Conservation (phyloP, 2,329 filamentous ascomycete genomes). For the Colletotrichum liaoningense region DNA sequence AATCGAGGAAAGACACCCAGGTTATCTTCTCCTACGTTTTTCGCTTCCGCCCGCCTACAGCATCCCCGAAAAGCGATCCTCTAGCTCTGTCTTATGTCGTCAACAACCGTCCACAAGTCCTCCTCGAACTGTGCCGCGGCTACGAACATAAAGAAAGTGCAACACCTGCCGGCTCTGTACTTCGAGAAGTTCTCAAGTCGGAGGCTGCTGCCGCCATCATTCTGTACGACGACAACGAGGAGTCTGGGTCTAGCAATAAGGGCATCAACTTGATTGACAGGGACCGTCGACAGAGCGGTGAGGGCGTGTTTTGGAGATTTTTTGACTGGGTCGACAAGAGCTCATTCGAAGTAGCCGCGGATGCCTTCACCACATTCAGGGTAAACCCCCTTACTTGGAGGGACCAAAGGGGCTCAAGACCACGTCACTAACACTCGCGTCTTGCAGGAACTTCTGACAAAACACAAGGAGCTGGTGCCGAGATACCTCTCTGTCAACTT, state of each 20-base stretch:
- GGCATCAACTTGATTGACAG: conserved; percentile 83
- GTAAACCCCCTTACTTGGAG: conserved; percentile 61
- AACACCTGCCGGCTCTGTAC: conserved; percentile 88
- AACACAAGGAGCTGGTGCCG: conserved; percentile 91
- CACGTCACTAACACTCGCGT: conserved; percentile 7
- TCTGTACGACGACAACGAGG: conserved; percentile 87
- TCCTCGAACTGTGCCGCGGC: conserved; percentile 88
- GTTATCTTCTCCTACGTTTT: conserved; percentile 96
- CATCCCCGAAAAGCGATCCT: conserved; percentile 77
- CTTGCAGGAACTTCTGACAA: conserved; percentile 86
- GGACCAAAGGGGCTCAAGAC: not conserved
- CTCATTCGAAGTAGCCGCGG: conserved; percentile 95
- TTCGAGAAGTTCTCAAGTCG: conserved; percentile 89
- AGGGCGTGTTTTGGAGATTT: conserved; percentile 95
- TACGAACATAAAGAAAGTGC: conserved; percentile 93
- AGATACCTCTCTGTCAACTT: conserved; percentile 92
- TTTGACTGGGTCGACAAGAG: conserved; percentile 98
- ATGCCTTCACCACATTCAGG: conserved; percentile 97
- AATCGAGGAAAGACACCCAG: conserved; percentile 94
- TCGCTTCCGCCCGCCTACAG: conserved; percentile 81
- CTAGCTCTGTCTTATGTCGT: conserved; percentile 91
- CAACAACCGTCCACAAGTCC: conserved; percentile 85
- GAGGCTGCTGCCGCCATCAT: conserved; percentile 92
- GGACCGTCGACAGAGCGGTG: conserved; percentile 78
- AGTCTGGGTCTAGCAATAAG: conserved; percentile 77